Base-by-base conservation (phyloP, 805 yeast species). In the Cyberlindnera maclurae region DNA sequence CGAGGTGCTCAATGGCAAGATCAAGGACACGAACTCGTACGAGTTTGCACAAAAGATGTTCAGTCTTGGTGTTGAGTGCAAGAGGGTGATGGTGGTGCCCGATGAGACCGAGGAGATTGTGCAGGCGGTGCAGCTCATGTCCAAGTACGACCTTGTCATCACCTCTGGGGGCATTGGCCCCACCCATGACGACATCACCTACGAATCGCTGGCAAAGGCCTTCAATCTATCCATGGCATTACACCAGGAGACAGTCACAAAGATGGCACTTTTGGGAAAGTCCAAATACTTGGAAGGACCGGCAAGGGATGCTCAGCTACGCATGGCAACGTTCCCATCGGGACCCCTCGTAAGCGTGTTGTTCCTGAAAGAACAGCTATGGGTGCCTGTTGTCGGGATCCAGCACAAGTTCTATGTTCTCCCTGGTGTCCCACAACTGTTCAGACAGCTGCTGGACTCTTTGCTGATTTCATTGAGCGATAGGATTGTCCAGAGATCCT, bases 141-240 rank as follows among this genome's bases (percentile, higher is more conserved):
- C 65, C n/a, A 62, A 66, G 32, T 79, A 76, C 70, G 82, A 39
- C 82, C 85, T 26, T 80, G 70, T 54, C 10, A 33, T 50, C 8
- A 52, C 57, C 2, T 44, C 66, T 3, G 72, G 73, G 5, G 71
- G 76, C 0, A 84, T 87, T 42, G 96, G 96, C 0, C 84, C 95
- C 4, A 87, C 96, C 0, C 95, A 86, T 50, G 96, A 87, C 55
- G 96, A 87, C 56, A 81, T 87, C 43, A 86, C 95, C 1, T 87
- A 87, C 57, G 77, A 75, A 37, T 68, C 84, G 2, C 57, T 87
- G n/a, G 85, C 90, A 1, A 71, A 70, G 46, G 82, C 83, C 7
- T 86, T 68, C 46, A 59, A 59, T 2, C 53, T 82, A 7, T 70
- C 71, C 0, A 58, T 77, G 41, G 58, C 56, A 32, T 54, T 79